phyloP scores from a whole-genome alignment of 768 basidiomycete species.

The Kockovaella imperatae region DNA sequence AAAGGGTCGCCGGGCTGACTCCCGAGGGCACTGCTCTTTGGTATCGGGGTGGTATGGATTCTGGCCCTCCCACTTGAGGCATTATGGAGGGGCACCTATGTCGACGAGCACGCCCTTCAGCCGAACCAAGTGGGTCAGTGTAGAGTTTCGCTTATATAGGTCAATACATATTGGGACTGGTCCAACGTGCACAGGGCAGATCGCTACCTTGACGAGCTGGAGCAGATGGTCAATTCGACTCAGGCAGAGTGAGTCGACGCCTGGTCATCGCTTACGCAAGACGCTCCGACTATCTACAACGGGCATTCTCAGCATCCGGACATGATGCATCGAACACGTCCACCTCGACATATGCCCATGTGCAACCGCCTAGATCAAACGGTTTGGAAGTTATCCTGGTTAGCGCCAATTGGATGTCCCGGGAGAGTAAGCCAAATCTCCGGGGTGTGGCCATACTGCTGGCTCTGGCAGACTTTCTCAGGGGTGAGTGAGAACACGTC shows the following conservation, averaged over 20 bases:
- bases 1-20: not conserved
- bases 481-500: constrained; percentile 51
- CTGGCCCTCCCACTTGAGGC: constrained; percentile 61
- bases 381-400: constrained; percentile 88
- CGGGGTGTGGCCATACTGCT: constrained; percentile 81
- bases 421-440: constrained; percentile 54
- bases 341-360: constrained; percentile 69
- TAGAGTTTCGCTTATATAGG: constrained; percentile 49
- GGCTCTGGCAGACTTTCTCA: constrained; percentile 72
- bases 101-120: constrained; percentile 93
- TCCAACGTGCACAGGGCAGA: constrained; percentile 81
- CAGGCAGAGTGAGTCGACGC: constrained; percentile 58
- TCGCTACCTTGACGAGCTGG: constrained; percentile 63
- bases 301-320: constrained; percentile 68
- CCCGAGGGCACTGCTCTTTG: constrained; percentile 53
- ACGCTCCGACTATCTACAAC: constrained; percentile 56
- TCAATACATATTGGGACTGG: constrained; percentile 88
- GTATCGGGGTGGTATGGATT: constrained; percentile 74
- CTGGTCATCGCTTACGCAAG: constrained; percentile 46
- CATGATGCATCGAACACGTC: constrained; percentile 58
- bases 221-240: constrained; percentile 59
- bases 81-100: constrained; percentile 64
- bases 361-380: constrained; percentile 79
- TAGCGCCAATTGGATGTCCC: constrained; percentile 80
- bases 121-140: constrained; percentile 65